Base-by-base conservation (phyloP, 2,329 filamentous ascomycete species). In the Botrytis elliptica region DNA sequence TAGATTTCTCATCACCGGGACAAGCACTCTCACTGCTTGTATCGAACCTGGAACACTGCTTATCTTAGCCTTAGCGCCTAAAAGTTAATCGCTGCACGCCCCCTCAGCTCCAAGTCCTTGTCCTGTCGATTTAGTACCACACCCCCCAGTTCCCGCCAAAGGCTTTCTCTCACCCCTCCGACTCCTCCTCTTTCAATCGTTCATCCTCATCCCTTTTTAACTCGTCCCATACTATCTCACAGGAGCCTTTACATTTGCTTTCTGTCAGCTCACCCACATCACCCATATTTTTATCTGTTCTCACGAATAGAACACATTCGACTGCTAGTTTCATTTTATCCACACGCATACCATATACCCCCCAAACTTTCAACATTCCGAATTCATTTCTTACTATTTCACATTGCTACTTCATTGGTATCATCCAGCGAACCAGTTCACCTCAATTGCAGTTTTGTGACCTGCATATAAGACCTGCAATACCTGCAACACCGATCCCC, bases 11-110 rank as follows among this genome's bases (percentile, higher is more conserved):
- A 60, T 46, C 40, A 12, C 22, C 36, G 20, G 29, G 46, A 64
- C 22, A 49, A 36, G 33, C 46, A 52, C 40, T 42, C 33, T 12
- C 40, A 38, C 33, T 62, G 38, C 40, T 70, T 70, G 67, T 42
- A 40, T 22, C 46, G 18, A 66, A n/a, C 20, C 66, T 68, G 36
- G 52, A 29, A 57, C 66, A 68, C 44, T 65, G 74, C 75, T 76
- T 76, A 76, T 76, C 75, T 76, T 74, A 75, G 74, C 74, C 60
- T 57, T 74, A 69, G 75, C 74, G 75, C 74, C 74, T 68, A 72
- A 67, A 46, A n/a, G 63, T 67, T 68, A 71, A 76, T 75, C 69
- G 55, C 46, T 71, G 38, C 68, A 42, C 71, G 55, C 70, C 36
- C 46, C 36, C 49, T 59, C 63, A 57, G 36, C 62, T 46, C 49